phyloP scores from a whole-genome alignment of 805 yeast species.

The Candida anglica region DNA sequence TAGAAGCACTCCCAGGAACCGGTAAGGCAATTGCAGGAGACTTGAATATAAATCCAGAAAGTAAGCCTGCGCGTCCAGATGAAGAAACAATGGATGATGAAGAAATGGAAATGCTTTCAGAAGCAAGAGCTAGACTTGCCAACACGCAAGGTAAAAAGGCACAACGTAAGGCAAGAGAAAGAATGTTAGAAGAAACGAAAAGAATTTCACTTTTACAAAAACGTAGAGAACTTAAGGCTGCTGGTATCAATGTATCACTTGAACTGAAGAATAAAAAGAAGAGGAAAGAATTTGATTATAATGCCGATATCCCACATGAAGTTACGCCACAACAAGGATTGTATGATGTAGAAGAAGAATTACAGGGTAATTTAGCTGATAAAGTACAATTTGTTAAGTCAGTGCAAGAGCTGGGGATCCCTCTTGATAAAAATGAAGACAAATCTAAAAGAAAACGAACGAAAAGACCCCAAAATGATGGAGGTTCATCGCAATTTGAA shows the following conservation, averaged over 20 bases:
- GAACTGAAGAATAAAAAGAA: constrained; percentile 50
- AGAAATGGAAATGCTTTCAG: constrained; percentile 89
- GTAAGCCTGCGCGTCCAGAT: constrained; percentile 79
- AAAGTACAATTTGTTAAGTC: constrained; percentile 38
- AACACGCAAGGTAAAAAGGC: constrained; percentile 96
- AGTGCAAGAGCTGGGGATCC: constrained; percentile 44
- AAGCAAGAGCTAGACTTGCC: constrained; percentile 87
- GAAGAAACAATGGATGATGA: constrained; percentile 78
- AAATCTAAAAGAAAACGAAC: constrained; percentile 27
- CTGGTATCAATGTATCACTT: constrained; percentile 59
- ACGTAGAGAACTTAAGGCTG: constrained; percentile 75
- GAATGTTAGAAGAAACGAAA: constrained; percentile 74
- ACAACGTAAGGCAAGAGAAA: constrained; percentile 80
- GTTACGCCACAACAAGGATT: constrained; percentile 63
- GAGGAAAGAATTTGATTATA: constrained; percentile 70
- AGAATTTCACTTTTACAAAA: constrained; percentile 74
- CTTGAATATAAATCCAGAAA: constrained; percentile 68
- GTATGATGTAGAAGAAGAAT: constrained; percentile 67
- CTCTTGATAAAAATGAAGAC: constrained; percentile 30
- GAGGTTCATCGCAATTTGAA: constrained; percentile 10
- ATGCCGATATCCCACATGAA: constrained; percentile 79
- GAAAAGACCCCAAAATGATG: constrained; percentile 13
- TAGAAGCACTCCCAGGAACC: constrained; percentile 44
- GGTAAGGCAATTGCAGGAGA: constrained; percentile 45
- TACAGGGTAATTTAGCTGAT: constrained; percentile 31